These are phyloP conservation scores for Musa beccarii DNA, from an alignment of 176 grass and related monocot genomes.

Conservation along the genomic window DNA sequence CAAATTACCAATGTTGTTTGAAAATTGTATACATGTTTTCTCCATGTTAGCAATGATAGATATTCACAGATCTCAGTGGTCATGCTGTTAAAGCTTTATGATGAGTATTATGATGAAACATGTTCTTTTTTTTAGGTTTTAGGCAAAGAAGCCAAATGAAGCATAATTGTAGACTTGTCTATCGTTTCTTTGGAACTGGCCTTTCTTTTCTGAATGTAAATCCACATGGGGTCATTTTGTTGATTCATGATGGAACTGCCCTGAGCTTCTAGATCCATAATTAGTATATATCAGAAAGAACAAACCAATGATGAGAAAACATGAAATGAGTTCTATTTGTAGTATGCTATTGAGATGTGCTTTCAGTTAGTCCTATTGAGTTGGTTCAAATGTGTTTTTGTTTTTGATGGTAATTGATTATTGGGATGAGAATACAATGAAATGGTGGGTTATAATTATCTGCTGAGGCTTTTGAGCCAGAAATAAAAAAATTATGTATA, in stretches of 20 bases:
- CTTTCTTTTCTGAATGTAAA: neutral
- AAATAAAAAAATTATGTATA: too few relatives aligned
- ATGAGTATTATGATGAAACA: neutral
- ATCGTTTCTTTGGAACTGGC: neutral
- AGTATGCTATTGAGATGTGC: too few relatives aligned
- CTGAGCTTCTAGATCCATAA: too few relatives aligned
- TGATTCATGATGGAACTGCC: neutral
- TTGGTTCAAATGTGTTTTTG: too few relatives aligned
- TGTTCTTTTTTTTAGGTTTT: neutral
- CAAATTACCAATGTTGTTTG: neutral
- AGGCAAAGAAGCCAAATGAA: neutral
- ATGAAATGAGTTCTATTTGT: too few relatives aligned
- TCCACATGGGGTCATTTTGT: neutral
- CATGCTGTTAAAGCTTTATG: neutral
- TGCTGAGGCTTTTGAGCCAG: too few relatives aligned
- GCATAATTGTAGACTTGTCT: neutral
- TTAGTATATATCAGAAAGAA: too few relatives aligned
- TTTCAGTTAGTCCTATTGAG: too few relatives aligned
- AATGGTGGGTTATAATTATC: too few relatives aligned
- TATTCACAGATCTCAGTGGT: neutral
- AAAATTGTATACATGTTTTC: neutral
- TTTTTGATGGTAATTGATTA: too few relatives aligned
- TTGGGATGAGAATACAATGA: too few relatives aligned
- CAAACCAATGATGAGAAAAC: too few relatives aligned
- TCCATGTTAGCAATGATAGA: neutral